Conservation (phyloP, 805 yeast species). For the Saturnispora diversa region DNA sequence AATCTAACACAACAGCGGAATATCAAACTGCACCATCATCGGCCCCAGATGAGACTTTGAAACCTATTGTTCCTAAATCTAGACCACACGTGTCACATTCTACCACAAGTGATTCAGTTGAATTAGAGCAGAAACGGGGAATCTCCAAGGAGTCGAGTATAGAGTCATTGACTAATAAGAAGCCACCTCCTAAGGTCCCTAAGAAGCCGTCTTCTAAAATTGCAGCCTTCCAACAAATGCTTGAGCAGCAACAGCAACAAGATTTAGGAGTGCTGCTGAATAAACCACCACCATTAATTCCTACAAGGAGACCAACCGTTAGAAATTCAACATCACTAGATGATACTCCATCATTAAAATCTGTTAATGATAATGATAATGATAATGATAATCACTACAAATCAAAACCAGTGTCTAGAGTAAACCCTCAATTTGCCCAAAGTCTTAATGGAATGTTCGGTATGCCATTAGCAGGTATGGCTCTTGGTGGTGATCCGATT, state of each 20-base stretch:
- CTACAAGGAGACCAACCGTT: constrained; percentile 19
- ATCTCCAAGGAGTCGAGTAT: not conserved
- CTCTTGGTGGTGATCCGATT: constrained; percentile 16
- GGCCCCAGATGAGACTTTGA: not conserved
- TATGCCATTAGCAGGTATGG: constrained; percentile 47
- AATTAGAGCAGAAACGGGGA: too few species aligned
- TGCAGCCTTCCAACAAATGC: constrained; percentile 75
- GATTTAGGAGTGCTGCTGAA: constrained; percentile 22
- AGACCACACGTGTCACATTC: constrained; percentile 6
- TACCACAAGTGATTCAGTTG: not conserved
- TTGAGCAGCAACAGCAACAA: constrained; percentile 43
- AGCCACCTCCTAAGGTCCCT: constrained; percentile 60
- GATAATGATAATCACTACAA: not conserved
- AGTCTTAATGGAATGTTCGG: constrained; percentile 51
- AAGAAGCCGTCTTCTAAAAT: constrained; percentile 71
- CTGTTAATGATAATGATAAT: not conserved
- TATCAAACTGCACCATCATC: not conserved
- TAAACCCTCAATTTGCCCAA: constrained; percentile 41
- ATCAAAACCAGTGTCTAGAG: constrained; percentile 7
- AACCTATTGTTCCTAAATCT: constrained; percentile 10
- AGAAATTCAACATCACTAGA: constrained; percentile 2
- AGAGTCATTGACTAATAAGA: constrained; percentile 12
- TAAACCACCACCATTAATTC: constrained; percentile 19
- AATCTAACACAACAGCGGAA: too few species aligned
- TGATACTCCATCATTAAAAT: constrained; percentile 5